A percentile compares a stretch with the other conserved stretches of the same genome.
These are phyloP conservation scores for Cryphonectria naterciae DNA, from an alignment of 2,329 filamentous ascomycete genomes.

Conservation along the genomic window DNA sequence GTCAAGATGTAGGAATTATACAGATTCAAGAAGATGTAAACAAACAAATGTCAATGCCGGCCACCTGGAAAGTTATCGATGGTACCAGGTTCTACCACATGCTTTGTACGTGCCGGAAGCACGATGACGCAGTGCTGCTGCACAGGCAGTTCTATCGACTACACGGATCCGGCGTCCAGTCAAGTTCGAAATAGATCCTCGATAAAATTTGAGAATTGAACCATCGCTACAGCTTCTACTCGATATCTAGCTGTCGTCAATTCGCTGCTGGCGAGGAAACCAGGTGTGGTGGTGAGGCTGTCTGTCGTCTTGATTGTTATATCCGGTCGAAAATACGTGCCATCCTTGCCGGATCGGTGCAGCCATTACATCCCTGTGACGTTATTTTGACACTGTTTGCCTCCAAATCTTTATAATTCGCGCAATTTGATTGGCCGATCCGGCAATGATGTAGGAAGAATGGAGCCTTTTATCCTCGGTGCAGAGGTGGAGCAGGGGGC, in stretches of 20 bases:
- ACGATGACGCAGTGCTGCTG: conserved; percentile 6
- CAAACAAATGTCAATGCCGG: neutral
- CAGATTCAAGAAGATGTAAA: neutral
- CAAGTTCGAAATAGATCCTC: neutral
- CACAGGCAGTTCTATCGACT: neutral
- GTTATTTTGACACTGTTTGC: conserved; percentile 25
- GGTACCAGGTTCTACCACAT: neutral
- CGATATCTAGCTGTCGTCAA: neutral
- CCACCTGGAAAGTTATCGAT: neutral
- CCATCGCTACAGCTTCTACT: neutral
- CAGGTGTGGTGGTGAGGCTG: neutral
- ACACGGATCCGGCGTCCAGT: neutral
- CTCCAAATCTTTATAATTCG: conserved; percentile 27
- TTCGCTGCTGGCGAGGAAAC: neutral
- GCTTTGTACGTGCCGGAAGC: neutral
- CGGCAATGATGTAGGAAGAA: conserved; percentile 21
- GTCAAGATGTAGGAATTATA: neutral
- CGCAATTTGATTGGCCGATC: conserved; percentile 20
- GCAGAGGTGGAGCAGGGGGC: conserved; percentile 20
- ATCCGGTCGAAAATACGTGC: conserved; percentile 30
- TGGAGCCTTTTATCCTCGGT: conserved; percentile 9
- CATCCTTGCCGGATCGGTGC: conserved; percentile 16
- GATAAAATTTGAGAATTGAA: neutral
- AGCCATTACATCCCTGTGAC: conserved; percentile 20
- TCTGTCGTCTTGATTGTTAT: conserved; percentile 10